phyloP scores from a whole-genome alignment of 2,329 filamentous ascomycete species.

The Ceratocystis harringtonii region DNA sequence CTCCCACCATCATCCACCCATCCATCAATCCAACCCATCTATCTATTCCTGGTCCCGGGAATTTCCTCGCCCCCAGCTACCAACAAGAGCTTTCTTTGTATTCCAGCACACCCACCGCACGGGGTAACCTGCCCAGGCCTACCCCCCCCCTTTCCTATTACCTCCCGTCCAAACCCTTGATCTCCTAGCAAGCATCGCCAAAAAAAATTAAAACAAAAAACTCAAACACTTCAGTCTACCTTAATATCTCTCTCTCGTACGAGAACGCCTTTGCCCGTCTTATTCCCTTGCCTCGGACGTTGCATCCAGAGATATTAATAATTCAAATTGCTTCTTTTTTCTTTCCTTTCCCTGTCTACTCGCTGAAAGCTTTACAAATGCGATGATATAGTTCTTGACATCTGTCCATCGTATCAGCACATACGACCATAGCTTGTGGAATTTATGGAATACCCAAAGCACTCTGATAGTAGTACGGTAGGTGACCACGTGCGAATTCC shows the following conservation, averaged over 20 bases:
- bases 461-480: conserved; percentile 4
- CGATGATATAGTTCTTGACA: neutral
- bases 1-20: neutral
- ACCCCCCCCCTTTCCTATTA: neutral
- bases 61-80: neutral
- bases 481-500: conserved; percentile 5
- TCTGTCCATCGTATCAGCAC: neutral
- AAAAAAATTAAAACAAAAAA: too few relatives aligned
- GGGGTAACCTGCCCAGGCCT: neutral
- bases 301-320: neutral
- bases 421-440: conserved; percentile 9
- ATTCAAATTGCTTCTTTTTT: neutral
- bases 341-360: neutral
- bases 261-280: neutral
- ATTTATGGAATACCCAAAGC: conserved; percentile 5
- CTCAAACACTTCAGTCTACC: too few relatives aligned
- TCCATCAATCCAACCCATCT: neutral
- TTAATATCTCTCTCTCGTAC: neutral
- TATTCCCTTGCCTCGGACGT: neutral
- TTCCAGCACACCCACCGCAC: neutral
- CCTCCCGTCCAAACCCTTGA: neutral
- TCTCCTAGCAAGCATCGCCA: neutral
- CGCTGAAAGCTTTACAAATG: neutral
- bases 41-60: neutral
- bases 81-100: neutral